Conservation (phyloP, 345 rosid genomes). For the Hypericum perforatum region DNA sequence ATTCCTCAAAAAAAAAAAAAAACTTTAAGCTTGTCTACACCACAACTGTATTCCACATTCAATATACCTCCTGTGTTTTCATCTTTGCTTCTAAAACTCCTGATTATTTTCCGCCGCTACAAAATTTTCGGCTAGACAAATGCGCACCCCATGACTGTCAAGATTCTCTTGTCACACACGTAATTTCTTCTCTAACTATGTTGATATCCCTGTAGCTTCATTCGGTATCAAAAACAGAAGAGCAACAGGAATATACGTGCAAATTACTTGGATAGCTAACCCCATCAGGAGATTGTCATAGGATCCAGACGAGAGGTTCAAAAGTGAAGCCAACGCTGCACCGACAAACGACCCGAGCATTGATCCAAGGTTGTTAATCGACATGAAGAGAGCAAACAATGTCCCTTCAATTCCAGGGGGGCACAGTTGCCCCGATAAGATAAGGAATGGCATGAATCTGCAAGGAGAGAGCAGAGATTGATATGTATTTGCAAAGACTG, state of each 20-base stretch:
- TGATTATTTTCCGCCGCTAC: too few relatives aligned
- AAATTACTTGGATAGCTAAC: conserved; percentile 54
- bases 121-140: too few relatives aligned
- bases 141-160: too few relatives aligned
- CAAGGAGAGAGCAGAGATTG: neutral
- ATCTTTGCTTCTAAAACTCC: too few relatives aligned
- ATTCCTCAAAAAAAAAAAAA: too few relatives aligned
- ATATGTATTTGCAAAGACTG: too few relatives aligned
- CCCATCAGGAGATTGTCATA: conserved; percentile 73
- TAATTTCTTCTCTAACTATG: conserved; percentile 16
- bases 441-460: conserved; percentile 97
- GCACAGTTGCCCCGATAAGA: conserved; percentile 86
- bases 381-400: conserved; percentile 91
- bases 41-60: too few relatives aligned
- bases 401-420: conserved; percentile 98
- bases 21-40: too few relatives aligned
- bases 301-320: conserved; percentile 77
- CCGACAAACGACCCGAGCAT: conserved; percentile 82
- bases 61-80: too few relatives aligned
- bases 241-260: conserved; percentile 64
- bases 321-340: conserved; percentile 72
- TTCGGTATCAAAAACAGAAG: conserved; percentile 79
- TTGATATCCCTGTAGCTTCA: conserved; percentile 76
- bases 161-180: too few relatives aligned
- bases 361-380: conserved; percentile 81